Evolutionary conservation across 139 green algal species (phyloP), one percentile per base, ranked within the genome.

Genomic region (Edaphochlamys debaryana): DNA sequence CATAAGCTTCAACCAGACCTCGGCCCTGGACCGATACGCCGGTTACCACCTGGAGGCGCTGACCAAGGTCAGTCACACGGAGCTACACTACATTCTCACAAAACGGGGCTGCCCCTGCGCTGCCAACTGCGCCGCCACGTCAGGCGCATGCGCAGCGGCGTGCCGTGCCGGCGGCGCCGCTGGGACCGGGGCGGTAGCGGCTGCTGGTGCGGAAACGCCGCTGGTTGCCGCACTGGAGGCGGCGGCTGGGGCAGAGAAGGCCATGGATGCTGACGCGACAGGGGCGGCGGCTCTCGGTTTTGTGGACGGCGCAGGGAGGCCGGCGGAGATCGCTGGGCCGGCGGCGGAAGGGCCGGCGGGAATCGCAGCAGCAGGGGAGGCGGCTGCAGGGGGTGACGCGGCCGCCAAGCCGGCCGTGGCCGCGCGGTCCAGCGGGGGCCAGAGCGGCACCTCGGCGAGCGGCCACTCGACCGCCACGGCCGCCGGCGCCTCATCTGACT

Each of bases 11-110:
- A 81, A 81, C 58, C 75, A 72, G 9, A 81, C 75, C 38, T 11
- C 15, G 1, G 75, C 60, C 0, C 60, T 81, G 20, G 75, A 81
- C 20, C 32, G 36, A 4, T 81, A 72, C 42, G 41, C 30, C 2
- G 75, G 75, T 27, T 81, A 72, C 41, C 75, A 81, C 60, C 62
- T 81, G 40, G 75, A 72, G 0, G 63, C 62, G 13, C 17, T 81
- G n/a, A 6, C 27, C 0, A 81, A 71, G 45, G 60, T 63, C 60
- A 62, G 20, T 30, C 58, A 58, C 1, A 70, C 58, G 30, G 38
- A 56, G 74, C 74, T 80, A 7, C 74, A 60, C 60, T 80, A 45
- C 27, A n/a, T 11, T 29, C 58, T 80, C 29, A 70, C 38, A 17
- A 64, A 50, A 2, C 19, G 9, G 27, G 27, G 25, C 0, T 80